Evolutionary conservation across 1,284 basidiomycete genomes (phyloP), one percentile per base, ranked within the genome.

Genomic region (Inonotus hispidus): DNA sequence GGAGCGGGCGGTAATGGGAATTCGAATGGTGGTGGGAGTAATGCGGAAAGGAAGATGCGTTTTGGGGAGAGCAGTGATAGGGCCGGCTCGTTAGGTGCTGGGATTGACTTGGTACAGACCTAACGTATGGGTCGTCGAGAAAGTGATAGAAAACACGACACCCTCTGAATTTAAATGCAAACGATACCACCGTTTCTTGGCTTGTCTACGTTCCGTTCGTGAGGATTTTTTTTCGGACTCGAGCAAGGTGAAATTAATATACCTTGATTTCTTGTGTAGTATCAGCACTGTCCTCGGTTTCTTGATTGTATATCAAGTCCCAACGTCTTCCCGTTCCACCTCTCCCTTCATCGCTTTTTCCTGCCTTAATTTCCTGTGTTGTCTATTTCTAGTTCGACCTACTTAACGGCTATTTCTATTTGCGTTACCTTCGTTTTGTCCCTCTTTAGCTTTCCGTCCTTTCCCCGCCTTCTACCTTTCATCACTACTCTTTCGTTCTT

Each of bases 101-200:
- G 81, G 23, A 79, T 82, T 61, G 80, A 83, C 66, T 66, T 82
- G 60, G 71, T 77, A 65, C 75, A 77, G 65, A 78, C 73, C 65
- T 79, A 58, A 63, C 35, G 50, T 35, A 4, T 32, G 3, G 50
- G 50, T 35, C 23, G 7, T 35, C 11, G 41, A n/a, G 37, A 56
- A 16, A 21, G n/a, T 37, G 25, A 27, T 8, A n/a, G 21, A 3
- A 5, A 21, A 16, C 41, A 13, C 41, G 41, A 45, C 41, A 45
- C 21, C 16, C 14, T 32, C 4, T 32, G 32, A 32, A 32, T 32
- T 32, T 32, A 32, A 32, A 32, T 32, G 47, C 23, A 25, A 14
- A 49, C 16, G 23, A 13, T n/a, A 23, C 21, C 25, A 23, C 10
- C n/a, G 8, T 1, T 25, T 49, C 27, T 49, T 25, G 19, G 14